These are phyloP conservation scores for Tricholoma sp. DNA, from an alignment of 768 basidiomycete species.

Conservation along the genomic window DNA sequence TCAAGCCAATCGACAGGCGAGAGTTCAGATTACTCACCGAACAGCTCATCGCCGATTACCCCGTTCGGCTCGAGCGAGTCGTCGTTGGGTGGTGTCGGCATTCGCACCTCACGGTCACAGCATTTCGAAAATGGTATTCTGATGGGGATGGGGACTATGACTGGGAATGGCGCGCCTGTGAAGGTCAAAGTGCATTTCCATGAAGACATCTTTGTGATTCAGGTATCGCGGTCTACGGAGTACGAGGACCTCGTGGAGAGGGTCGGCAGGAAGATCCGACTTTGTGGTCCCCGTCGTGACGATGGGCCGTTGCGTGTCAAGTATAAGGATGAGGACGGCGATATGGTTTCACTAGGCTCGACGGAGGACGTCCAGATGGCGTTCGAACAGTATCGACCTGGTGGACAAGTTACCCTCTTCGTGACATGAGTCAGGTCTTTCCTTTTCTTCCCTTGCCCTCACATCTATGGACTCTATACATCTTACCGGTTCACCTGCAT, in stretches of 20 bases:
- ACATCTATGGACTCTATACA: slow-evolving; percentile 5
- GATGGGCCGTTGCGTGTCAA: slow-evolving; percentile 81
- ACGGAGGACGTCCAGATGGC: slow-evolving; percentile 95
- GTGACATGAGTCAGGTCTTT: slow-evolving; percentile 49
- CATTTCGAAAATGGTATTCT: slow-evolving; percentile 30
- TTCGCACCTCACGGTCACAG: slow-evolving; percentile 52
- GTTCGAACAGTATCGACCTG: slow-evolving; percentile 76
- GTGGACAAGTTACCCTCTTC: slow-evolving; percentile 77
- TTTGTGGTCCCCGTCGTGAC: slow-evolving; percentile 79
- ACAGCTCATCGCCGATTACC: slow-evolving; percentile 82
- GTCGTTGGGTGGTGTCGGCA: slow-evolving; percentile 55
- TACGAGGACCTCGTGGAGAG: slow-evolving; percentile 83
- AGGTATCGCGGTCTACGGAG: slow-evolving; percentile 75
- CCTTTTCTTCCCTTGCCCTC: neutral
- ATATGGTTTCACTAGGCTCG: slow-evolving; percentile 81
- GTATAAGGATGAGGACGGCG: slow-evolving; percentile 91
- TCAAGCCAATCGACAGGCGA: slow-evolving; percentile 79
- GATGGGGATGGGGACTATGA: slow-evolving; percentile 6
- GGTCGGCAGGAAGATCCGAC: slow-evolving; percentile 88
- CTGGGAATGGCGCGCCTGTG: slow-evolving; percentile 41
- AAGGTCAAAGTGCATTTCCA: slow-evolving; percentile 95
- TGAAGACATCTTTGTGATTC: slow-evolving; percentile 93
- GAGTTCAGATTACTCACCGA: slow-evolving; percentile 82
- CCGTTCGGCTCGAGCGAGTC: slow-evolving; percentile 90
- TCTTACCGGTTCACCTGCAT: slow-evolving; percentile 6